Base-by-base conservation (phyloP, 441 rosid genomes). In the Capsella rubella region DNA sequence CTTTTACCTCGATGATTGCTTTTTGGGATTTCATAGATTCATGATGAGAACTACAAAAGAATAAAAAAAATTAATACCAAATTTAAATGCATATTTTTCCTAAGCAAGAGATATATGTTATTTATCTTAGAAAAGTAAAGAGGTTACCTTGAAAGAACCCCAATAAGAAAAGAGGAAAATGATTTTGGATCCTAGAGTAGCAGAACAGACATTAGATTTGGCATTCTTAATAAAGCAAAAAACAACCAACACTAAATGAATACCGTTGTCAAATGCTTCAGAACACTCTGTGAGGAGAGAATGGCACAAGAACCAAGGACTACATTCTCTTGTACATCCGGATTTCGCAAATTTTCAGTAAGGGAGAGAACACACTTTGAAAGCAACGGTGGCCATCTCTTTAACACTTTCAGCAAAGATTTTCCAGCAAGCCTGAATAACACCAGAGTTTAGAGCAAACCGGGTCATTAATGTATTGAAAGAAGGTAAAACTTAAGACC, bases 251-350 rank as follows among this genome's bases (percentile, higher is more conserved):
- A 76, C 60, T 37, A 60, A 80, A 77, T 73, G 64, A 78, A 62
- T 88, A 93, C 99, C 89, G 72, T 81, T 71, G 97, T 88, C 89
- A 96, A 88, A 89, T 92, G 97, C 86, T 89, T 96, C 76, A 96
- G 91, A 78, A 96, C 88, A 61, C 96, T 90, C 75, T 92, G 97
- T 28, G 97, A 86, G 55, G 98, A 89, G 64, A 96, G 96, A 73
- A 93, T 84, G 27, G 95, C 87, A 87, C 98, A 93, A 78, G 99
- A 96, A 77, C 99, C 99, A 68, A 96, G 84, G 74, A 96, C 94
- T 18, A 84, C 89, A 83, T 85, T 79, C 75, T 96, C 99, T 45
- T 92, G 88, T 35, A 97, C 74, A 67, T 42, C 85, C 13, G 90
- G 84, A 72, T 82, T 87, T 79, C 75, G 84, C 78, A 96, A 85